Percentiles rank a stretch among this genome's conserved stretches.
These are phyloP conservation scores for Boletus pseudopeckii DNA, from an alignment of 768 basidiomycete species.

Conservation along the genomic window DNA sequence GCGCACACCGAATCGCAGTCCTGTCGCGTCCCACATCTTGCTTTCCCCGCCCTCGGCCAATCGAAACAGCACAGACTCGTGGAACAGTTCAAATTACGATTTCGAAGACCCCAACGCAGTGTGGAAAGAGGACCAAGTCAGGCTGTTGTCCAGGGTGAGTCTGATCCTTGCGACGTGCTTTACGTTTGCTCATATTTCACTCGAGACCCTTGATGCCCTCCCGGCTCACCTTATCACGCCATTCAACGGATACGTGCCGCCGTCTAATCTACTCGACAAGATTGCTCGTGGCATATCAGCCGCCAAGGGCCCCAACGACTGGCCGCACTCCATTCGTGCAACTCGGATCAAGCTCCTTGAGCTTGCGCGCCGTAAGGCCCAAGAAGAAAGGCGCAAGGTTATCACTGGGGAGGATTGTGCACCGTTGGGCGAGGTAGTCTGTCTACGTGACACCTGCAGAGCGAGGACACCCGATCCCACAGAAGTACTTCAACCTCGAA, in stretches of 20 bases:
- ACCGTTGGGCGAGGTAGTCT: constrained; percentile 7
- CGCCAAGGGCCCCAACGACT: constrained; percentile 72
- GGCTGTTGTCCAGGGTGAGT: constrained; percentile 63
- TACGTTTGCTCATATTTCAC: constrained; percentile 4
- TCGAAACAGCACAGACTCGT: constrained; percentile 76
- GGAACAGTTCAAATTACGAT: constrained; percentile 75
- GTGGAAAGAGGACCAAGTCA: constrained; percentile 73
- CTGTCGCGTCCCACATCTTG: constrained; percentile 50
- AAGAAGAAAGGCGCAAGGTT: constrained; percentile 44
- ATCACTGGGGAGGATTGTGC: constrained; percentile 47
- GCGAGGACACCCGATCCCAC: constrained; percentile 26
- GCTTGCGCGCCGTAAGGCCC: constrained; percentile 63
- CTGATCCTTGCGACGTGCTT: neutral
- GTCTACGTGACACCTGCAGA: constrained; percentile 11
- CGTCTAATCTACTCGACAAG: constrained; percentile 83
- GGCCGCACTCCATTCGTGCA: constrained; percentile 79
- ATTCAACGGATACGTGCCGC: constrained; percentile 80
- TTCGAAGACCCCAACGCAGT: constrained; percentile 61
- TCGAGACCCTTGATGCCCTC: constrained; percentile 72
- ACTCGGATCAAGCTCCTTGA: constrained; percentile 83
- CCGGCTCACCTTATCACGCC: constrained; percentile 84
- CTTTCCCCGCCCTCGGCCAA: constrained; percentile 40
- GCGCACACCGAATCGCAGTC: constrained; percentile 60
- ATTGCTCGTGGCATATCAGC: constrained; percentile 74
- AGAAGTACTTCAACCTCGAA: constrained; percentile 46